Conservation (phyloP, 805 yeast species). For the Cyberlindnera saturnus region DNA sequence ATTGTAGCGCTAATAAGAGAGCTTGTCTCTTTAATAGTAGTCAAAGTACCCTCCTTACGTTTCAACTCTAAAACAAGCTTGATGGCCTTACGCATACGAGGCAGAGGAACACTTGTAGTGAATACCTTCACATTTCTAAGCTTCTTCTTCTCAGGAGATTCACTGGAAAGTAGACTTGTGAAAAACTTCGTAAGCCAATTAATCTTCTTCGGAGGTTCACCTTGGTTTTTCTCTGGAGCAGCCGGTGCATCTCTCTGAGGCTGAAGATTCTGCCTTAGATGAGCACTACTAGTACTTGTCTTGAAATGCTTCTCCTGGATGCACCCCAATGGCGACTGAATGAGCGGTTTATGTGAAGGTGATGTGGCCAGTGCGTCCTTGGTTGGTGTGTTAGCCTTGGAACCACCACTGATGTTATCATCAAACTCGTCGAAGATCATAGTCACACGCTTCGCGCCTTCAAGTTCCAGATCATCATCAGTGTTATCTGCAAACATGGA, state of each 20-base stretch:
- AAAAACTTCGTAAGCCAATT: slow-evolving; percentile 36
- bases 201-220: slow-evolving; percentile 23
- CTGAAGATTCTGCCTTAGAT: slow-evolving; percentile 9
- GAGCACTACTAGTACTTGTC: slow-evolving; percentile 12
- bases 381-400: slow-evolving; percentile 3
- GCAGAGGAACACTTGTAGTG: slow-evolving; percentile 14
- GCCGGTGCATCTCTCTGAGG: slow-evolving; percentile 20
- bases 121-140: slow-evolving; percentile 7
- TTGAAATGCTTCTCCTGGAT: slow-evolving; percentile 18
- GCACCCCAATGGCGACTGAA: slow-evolving; percentile 18
- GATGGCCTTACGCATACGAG: slow-evolving; percentile 19
- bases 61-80: slow-evolving; percentile 39
- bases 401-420: background rate
- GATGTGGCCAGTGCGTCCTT: background rate
- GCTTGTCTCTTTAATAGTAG: slow-evolving; percentile 37
- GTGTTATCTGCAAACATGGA: slow-evolving; percentile 23
- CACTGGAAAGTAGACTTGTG: slow-evolving; percentile 17
- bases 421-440: slow-evolving; percentile 22
- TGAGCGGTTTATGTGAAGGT: slow-evolving; percentile 7
- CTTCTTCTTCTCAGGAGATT: slow-evolving; percentile 10
- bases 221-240: slow-evolving; percentile 12
- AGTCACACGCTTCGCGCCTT: slow-evolving; percentile 22
- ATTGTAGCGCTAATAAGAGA: slow-evolving; percentile 40
- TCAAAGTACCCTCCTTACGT: slow-evolving; percentile 44
- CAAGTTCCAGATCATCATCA: slow-evolving; percentile 18